These are phyloP conservation scores for Melastoma malabathricum DNA, from an alignment of 345 rosid species.

Conservation along the genomic window DNA sequence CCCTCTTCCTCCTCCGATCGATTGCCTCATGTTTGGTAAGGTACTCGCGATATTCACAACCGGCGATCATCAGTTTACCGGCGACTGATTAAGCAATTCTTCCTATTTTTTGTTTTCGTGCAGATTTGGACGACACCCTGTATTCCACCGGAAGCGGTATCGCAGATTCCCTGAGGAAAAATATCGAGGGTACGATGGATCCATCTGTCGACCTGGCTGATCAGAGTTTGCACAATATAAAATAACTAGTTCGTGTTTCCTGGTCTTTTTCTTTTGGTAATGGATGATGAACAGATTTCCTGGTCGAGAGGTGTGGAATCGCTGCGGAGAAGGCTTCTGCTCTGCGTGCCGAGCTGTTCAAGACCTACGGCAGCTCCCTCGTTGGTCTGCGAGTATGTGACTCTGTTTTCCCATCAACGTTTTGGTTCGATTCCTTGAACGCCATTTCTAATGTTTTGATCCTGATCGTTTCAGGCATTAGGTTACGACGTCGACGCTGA, in stretches of 20 bases:
- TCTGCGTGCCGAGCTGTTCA: constrained; percentile 68
- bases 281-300: constrained; percentile 36
- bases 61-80: no score
- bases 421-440: not conserved
- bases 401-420: not conserved
- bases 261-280: not conserved
- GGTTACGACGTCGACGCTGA: constrained; percentile 71
- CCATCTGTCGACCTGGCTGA: not conserved
- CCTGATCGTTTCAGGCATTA: constrained; percentile 32
- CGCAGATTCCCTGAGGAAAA: constrained; percentile 53
- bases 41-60: not conserved
- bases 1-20: constrained; percentile 33
- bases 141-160: constrained; percentile 62
- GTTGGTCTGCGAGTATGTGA: constrained; percentile 73
- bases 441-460: not conserved
- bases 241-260: not conserved
- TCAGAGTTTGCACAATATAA: no score
- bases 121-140: constrained; percentile 95
- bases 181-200: constrained; percentile 49
- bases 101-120: not conserved
- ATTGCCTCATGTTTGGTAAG: constrained; percentile 64
- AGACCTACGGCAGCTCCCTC: constrained; percentile 79
- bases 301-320: constrained; percentile 60
- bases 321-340: constrained; percentile 40
- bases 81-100: not conserved